A percentile compares a stretch with the other conserved stretches of the same genome.
Conservation (phyloP, 1,139 yeast species). For the Candida sp. region DNA sequence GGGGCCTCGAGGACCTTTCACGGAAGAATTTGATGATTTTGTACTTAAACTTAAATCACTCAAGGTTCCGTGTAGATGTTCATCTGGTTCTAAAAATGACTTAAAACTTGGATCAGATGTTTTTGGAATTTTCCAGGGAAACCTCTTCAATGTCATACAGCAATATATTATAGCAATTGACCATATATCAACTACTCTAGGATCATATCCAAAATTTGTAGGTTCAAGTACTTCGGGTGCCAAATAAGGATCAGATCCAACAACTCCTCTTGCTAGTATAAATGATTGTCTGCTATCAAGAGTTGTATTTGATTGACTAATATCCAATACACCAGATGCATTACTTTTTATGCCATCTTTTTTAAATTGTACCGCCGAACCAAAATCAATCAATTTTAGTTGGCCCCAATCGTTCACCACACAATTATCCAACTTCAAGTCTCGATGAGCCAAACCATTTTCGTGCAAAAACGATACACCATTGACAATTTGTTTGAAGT, state of each 20-base stretch:
- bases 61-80: conserved; percentile 3
- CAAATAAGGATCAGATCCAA: conserved; percentile 78
- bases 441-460: conserved; percentile 74
- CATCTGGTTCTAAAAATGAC: conserved; percentile 28
- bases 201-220: conserved; percentile 52
- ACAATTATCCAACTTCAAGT: conserved; percentile 74
- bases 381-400: conserved; percentile 72
- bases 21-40: conserved; percentile 1
- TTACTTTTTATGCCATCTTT: conserved; percentile 33
- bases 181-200: conserved; percentile 76
- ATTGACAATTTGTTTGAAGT: conserved; percentile 60
- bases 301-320: conserved; percentile 19
- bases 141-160: conserved; percentile 68
- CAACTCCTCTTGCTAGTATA: conserved; percentile 58
- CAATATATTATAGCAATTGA: conserved; percentile 73
- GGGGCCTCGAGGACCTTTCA: conserved; percentile 19
- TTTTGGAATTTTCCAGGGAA: conserved; percentile 80
- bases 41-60: conserved; percentile 4
- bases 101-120: conserved; percentile 52
- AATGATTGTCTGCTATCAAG: conserved; percentile 21
- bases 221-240: conserved; percentile 70
- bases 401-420: conserved; percentile 62
- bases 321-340: conserved; percentile 11
- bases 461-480: conserved; percentile 64
- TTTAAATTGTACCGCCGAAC: conserved; percentile 65